Evolutionary conservation across 257 asterid species (phyloP).

Genomic region (Ophiorrhiza pumila): DNA sequence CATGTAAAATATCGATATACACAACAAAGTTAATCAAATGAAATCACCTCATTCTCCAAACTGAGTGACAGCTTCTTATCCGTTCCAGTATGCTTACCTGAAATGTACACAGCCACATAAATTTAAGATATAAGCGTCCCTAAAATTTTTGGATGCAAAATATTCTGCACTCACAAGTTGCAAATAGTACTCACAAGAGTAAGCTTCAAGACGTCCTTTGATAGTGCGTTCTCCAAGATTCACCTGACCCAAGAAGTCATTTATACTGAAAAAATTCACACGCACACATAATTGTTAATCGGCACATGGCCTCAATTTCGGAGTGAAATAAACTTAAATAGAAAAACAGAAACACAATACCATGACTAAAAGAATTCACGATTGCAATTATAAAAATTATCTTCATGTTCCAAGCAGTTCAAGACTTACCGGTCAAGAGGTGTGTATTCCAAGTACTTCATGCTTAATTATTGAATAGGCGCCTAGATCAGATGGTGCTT

Average conservation of each 20-base stretch:
- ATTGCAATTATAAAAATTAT: neutral
- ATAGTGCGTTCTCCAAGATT: conserved; percentile 91
- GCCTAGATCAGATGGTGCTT: conserved; percentile 14
- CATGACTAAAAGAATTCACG: neutral
- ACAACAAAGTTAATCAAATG: conserved; percentile 19
- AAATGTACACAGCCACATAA: conserved; percentile 19
- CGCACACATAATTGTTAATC: neutral
- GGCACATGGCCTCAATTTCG: neutral
- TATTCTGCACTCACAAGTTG: conserved; percentile 4
- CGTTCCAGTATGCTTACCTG: conserved; percentile 88
- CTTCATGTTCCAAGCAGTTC: neutral
- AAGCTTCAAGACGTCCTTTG: conserved; percentile 86
- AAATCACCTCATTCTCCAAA: conserved; percentile 80
- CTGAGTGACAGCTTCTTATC: conserved; percentile 93
- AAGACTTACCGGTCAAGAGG: conserved; percentile 69
- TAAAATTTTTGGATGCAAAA: conserved; percentile 5
- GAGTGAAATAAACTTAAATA: neutral
- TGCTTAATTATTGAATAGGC: conserved; percentile 28
- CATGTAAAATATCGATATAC: neutral
- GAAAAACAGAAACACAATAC: conserved; percentile 1
- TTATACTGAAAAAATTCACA: conserved; percentile 46
- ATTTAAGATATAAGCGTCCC: neutral
- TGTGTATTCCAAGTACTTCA: conserved; percentile 89
- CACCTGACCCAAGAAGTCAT: conserved; percentile 71
- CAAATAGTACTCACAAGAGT: conserved; percentile 70